Percentiles rank a stretch among this genome's conserved stretches.
These are phyloP conservation scores for Trichoderma sp. DNA, from an alignment of 2,329 filamentous ascomycete species.

Conservation along the genomic window DNA sequence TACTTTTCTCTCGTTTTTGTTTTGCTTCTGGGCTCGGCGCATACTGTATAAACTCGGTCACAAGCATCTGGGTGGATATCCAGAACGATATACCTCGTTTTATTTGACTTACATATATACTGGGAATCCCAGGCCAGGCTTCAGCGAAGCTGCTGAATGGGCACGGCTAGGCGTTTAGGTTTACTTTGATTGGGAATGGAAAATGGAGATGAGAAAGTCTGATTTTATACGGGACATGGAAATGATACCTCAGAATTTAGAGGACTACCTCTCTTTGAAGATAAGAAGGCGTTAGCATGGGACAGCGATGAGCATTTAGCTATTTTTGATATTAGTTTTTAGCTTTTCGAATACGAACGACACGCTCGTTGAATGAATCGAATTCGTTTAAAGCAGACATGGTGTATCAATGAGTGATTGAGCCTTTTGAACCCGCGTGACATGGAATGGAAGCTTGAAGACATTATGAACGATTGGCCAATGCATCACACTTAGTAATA, in stretches of 20 bases:
- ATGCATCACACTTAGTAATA: no score
- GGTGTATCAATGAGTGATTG: neutral
- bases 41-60: constrained; percentile 2
- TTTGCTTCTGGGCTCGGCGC: neutral
- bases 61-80: neutral
- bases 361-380: neutral
- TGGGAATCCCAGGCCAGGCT: neutral
- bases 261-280: neutral
- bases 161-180: neutral
- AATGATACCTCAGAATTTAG: neutral
- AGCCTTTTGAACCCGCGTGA: neutral
- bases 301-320: neutral
- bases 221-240: neutral
- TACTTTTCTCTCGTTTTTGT: neutral
- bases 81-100: neutral
- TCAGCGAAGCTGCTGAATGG: neutral
- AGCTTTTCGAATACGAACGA: neutral
- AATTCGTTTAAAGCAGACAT: neutral
- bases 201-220: neutral
- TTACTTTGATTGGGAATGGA: neutral
- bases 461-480: no score
- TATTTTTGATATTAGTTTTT: neutral
- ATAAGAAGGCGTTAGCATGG: neutral
- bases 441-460: neutral
- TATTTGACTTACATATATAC: neutral